Evolutionary conservation across 1,139 yeast genomes (phyloP).

Genomic region (Blastobotrys malaysiensis): DNA sequence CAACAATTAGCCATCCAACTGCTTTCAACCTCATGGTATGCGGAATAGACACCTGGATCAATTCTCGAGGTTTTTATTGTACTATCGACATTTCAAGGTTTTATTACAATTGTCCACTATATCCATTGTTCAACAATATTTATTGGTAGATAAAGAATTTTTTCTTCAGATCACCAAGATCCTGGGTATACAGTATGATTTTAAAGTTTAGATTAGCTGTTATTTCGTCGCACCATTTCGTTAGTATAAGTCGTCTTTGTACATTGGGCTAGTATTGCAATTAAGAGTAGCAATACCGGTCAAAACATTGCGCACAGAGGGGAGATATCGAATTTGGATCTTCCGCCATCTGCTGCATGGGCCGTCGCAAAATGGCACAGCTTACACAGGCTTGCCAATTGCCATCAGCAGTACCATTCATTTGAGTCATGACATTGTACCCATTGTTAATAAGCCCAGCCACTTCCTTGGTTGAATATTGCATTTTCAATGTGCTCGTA

Average conservation of each 20-base stretch:
- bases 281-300: background rate
- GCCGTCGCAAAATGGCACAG: conserved; percentile 64
- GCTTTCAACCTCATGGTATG: background rate
- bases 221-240: background rate
- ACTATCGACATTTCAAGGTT: background rate
- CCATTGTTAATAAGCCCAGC: conserved; percentile 68
- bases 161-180: background rate
- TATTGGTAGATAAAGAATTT: background rate
- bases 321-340: background rate
- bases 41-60: no score
- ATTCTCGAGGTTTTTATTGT: background rate
- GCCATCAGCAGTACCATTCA: conserved; percentile 65
- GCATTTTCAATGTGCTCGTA: conserved; percentile 64
- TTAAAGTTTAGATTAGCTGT: background rate
- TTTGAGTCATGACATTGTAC: conserved; percentile 68
- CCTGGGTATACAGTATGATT: background rate
- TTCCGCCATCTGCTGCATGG: background rate
- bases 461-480: conserved; percentile 58
- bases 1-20: background rate
- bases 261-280: background rate
- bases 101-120: background rate
- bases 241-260: background rate
- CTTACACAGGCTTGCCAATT: conserved; percentile 56
- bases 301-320: background rate
- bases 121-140: background rate